A percentile compares a stretch with the other conserved stretches of the same genome.
Evolutionary conservation across 2,329 filamentous ascomycete genomes (phyloP).

Genomic region (Fusarium mundagurra): DNA sequence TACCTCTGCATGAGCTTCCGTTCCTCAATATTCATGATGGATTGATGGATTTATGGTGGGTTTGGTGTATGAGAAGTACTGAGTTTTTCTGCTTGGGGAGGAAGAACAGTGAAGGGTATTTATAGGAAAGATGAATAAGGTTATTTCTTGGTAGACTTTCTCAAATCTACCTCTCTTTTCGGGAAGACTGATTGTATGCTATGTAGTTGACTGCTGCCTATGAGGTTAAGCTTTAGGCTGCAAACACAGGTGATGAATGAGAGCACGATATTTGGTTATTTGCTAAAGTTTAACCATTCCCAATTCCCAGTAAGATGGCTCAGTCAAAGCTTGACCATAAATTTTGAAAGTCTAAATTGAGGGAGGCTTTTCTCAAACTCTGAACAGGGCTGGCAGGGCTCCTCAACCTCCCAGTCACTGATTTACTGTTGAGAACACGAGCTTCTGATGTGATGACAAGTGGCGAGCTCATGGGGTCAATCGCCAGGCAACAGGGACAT

Average conservation of each 20-base stretch:
- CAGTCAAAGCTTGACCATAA: not conserved
- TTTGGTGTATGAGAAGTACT: not conserved
- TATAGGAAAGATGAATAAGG: not conserved
- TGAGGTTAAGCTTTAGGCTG: not conserved
- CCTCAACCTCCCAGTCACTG: not conserved
- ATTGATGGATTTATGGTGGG: not conserved
- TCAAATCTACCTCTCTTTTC: not conserved
- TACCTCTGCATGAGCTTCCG: not conserved
- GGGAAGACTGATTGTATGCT: not conserved
- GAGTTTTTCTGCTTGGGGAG: not conserved
- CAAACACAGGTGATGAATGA: not conserved
- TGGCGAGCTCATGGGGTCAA: rapidly evolving
- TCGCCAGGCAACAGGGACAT: rapidly evolving
- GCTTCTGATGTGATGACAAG: rapidly evolving
- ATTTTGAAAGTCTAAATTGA: not conserved
- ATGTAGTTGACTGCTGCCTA: not conserved
- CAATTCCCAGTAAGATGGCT: not conserved
- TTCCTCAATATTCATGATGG: not conserved
- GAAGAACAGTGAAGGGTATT: not conserved
- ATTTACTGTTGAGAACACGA: not conserved
- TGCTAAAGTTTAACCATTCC: not conserved
- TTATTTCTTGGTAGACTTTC: not conserved
- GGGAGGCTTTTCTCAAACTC: not conserved
- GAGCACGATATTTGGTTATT: not conserved
- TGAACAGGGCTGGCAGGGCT: not conserved